phyloP scores from a whole-genome alignment of 495 filamentous ascomycete genomes.

The Neurospora discreta region DNA sequence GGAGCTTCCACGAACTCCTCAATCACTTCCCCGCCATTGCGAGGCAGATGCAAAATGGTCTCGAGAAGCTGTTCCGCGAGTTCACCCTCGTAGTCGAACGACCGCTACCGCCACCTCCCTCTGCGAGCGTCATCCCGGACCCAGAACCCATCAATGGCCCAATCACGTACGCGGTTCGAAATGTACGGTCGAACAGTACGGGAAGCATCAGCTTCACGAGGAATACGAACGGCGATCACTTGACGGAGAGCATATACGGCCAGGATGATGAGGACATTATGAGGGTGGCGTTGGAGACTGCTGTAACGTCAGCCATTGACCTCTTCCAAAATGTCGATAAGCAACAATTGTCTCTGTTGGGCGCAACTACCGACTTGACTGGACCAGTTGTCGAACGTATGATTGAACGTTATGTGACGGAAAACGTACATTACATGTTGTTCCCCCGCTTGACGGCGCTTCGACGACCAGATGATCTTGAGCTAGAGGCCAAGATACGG shows the following conservation, averaged over 20 bases:
- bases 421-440: slow-evolving; percentile 81
- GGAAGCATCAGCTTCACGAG: slow-evolving; percentile 16
- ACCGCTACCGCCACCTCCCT: slow-evolving; percentile 67
- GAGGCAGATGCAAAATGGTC: slow-evolving; percentile 85
- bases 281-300: slow-evolving; percentile 75
- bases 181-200: slow-evolving; percentile 36
- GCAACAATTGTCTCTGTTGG: slow-evolving; percentile 83
- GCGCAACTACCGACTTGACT: slow-evolving; percentile 86
- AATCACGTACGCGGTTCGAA: slow-evolving; percentile 38
- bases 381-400: slow-evolving; percentile 84
- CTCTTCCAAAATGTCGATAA: slow-evolving; percentile 93
- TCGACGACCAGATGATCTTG: slow-evolving; percentile 71
- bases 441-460: slow-evolving; percentile 72
- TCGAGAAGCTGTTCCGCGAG: slow-evolving; percentile 83
- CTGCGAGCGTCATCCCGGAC: slow-evolving; percentile 42
- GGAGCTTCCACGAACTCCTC: slow-evolving; percentile 79
- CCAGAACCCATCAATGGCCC: slow-evolving; percentile 36
- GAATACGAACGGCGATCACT: slow-evolving; percentile 10
- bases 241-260: slow-evolving; percentile 37
- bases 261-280: slow-evolving; percentile 83
- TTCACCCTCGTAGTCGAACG: slow-evolving; percentile 79
- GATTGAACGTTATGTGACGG: slow-evolving; percentile 89
- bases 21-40: slow-evolving; percentile 94
- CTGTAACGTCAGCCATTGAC: slow-evolving; percentile 88
- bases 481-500: slow-evolving; percentile 79